Evolutionary conservation across 331 rosid genomes (phyloP).

Genomic region (Malus hybrid): DNA sequence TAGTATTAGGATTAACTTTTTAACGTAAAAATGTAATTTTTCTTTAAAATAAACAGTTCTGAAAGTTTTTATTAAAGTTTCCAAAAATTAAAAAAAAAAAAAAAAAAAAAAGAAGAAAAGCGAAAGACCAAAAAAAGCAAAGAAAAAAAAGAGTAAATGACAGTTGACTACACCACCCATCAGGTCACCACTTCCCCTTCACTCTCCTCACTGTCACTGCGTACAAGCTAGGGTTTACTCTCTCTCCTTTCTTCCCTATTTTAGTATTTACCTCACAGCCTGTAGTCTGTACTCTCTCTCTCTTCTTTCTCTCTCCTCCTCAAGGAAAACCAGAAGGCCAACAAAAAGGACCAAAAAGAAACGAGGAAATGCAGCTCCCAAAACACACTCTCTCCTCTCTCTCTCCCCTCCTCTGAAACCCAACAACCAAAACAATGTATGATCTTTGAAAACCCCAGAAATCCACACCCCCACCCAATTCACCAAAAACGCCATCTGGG

Average conservation of each 20-base stretch:
- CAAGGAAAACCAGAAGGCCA: neutral
- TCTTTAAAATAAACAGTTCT: too few species aligned
- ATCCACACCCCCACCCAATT: neutral
- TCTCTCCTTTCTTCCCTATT: neutral
- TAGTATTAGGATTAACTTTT: too few species aligned
- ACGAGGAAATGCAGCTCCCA: conserved; percentile 2
- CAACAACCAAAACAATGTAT: conserved; percentile 6
- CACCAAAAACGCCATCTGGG: neutral
- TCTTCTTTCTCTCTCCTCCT: neutral
- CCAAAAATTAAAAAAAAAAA: neutral
- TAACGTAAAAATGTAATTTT: too few species aligned
- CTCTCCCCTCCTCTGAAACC: conserved; percentile 4
- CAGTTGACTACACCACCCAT: conserved; percentile 17
- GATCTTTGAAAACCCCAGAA: neutral
- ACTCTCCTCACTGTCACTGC: neutral
- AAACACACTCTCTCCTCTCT: neutral
- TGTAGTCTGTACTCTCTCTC: conserved; percentile 27
- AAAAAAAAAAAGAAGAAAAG: neutral
- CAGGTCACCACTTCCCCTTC: conserved; percentile 4
- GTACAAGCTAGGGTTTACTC: conserved; percentile 30
- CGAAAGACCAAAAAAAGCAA: neutral
- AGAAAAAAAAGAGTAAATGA: neutral
- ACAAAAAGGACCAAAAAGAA: neutral
- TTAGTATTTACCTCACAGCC: conserved; percentile 23
- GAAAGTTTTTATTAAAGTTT: too few species aligned